These are phyloP conservation scores for Torulaspora franciscae DNA, from an alignment of 805 yeast species.

Conservation along the genomic window DNA sequence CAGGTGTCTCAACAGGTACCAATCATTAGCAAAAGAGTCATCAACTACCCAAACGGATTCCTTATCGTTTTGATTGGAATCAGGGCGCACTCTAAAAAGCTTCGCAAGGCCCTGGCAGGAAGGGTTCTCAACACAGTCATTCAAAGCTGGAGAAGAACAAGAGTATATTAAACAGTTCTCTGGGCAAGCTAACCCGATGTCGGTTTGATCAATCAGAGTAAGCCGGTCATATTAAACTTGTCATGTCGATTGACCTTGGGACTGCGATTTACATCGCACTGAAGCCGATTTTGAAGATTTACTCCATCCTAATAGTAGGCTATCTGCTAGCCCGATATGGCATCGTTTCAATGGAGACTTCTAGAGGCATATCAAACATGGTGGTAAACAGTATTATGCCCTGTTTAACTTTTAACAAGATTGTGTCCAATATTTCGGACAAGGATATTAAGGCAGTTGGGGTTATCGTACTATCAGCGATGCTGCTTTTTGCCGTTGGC, in stretches of 20 bases:
- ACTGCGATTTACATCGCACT: conserved; percentile 69
- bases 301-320: conserved; percentile 65
- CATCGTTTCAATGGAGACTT: conserved; percentile 59
- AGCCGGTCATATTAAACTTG: not conserved
- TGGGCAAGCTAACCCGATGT: not conserved
- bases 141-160: not conserved
- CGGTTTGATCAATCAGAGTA: not conserved
- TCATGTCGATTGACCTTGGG: conserved; percentile 41
- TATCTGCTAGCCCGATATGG: conserved; percentile 57
- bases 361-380: conserved; percentile 64
- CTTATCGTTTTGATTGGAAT: not conserved
- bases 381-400: conserved; percentile 69
- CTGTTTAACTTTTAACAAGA: conserved; percentile 66
- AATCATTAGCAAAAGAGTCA: too few relatives aligned
- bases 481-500: conserved; percentile 45
- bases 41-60: not conserved
- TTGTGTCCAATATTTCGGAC: conserved; percentile 61
- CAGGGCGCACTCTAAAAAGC: not conserved
- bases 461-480: conserved; percentile 48
- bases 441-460: conserved; percentile 69
- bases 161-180: not conserved
- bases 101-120: not conserved
- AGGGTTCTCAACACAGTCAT: not conserved
- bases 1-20: too few relatives aligned
- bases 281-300: conserved; percentile 83